A percentile compares a stretch with the other conserved stretches of the same genome.
phyloP scores from a whole-genome alignment of 2,329 filamentous ascomycete genomes.

The Apiospora kogelbergensis region DNA sequence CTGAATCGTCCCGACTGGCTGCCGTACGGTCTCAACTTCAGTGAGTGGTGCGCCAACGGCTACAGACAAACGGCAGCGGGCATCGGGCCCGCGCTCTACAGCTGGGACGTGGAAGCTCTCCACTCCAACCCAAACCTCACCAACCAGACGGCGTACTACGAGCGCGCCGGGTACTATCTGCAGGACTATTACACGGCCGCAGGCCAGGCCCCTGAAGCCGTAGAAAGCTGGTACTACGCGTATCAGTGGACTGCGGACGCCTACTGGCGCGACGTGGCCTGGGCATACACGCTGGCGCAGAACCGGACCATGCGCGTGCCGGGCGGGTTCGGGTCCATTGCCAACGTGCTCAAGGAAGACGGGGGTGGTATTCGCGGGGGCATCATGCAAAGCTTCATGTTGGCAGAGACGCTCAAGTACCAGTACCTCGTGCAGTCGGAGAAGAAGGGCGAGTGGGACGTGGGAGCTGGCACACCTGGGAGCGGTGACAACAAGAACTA shows the following conservation, averaged over 20 bases:
- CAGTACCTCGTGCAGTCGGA: constrained; percentile 55
- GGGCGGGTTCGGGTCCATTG: constrained; percentile 33
- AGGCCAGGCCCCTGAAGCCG: constrained; percentile 22
- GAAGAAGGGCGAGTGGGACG: constrained; percentile 10
- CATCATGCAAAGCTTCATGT: constrained; percentile 58
- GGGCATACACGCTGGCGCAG: constrained; percentile 10
- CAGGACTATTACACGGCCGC: not conserved
- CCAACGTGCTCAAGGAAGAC: not conserved
- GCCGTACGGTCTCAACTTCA: constrained; percentile 55
- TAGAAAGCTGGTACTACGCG: constrained; percentile 22
- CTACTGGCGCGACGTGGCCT: constrained; percentile 39
- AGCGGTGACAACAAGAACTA: constrained; percentile 66
- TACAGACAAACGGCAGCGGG: constrained; percentile 57
- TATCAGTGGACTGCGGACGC: constrained; percentile 24
- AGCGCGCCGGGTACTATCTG: constrained; percentile 8
- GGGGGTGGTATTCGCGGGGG: constrained; percentile 1
- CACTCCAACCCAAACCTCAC: constrained; percentile 29
- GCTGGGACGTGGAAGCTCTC: constrained; percentile 42
- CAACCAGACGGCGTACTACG: constrained; percentile 9
- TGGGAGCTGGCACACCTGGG: constrained; percentile 58
- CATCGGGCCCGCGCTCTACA: constrained; percentile 63
- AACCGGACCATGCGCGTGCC: constrained; percentile 9
- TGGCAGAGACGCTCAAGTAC: constrained; percentile 75
- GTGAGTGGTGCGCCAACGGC: constrained; percentile 63
- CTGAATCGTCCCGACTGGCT: constrained; percentile 55